Conservation (phyloP, 495 filamentous ascomycete species). For the Aspergillus diversus region DNA sequence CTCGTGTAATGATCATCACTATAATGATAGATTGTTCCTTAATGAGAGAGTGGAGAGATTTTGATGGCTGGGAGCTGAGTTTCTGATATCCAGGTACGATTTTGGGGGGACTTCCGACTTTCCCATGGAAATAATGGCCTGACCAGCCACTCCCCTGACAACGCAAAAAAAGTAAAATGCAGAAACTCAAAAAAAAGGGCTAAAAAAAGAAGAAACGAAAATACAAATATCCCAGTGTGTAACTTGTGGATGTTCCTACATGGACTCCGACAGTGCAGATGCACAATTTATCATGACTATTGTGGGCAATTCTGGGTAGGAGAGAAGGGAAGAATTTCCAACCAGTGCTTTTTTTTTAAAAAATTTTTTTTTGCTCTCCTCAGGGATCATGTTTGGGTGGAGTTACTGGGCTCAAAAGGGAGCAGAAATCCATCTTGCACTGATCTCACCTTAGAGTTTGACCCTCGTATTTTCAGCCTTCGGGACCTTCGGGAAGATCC, state of each 20-base stretch:
- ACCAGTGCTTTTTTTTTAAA: no score
- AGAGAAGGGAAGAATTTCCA: no score
- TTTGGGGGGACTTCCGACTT: background rate
- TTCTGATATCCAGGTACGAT: background rate
- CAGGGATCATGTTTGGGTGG: no score
- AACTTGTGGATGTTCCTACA: no score
- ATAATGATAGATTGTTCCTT: background rate
- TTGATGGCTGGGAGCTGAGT: background rate
- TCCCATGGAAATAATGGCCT: conserved; percentile 1
- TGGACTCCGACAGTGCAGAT: no score
- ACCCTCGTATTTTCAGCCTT: no score
- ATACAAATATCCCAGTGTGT: background rate
- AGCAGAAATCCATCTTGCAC: no score
- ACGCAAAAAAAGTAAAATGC: background rate
- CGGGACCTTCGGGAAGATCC: background rate
- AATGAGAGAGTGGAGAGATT: background rate
- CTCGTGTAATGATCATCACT: background rate
- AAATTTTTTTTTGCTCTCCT: no score
- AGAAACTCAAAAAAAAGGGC: background rate
- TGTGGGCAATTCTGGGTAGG: no score
- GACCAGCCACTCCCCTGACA: background rate
- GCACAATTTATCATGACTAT: no score
- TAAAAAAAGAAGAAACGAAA: background rate
- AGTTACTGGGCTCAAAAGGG: no score
- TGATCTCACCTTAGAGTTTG: no score